phyloP scores from a whole-genome alignment of 2,329 filamentous ascomycete species.

The Emydomyces testavorans region DNA sequence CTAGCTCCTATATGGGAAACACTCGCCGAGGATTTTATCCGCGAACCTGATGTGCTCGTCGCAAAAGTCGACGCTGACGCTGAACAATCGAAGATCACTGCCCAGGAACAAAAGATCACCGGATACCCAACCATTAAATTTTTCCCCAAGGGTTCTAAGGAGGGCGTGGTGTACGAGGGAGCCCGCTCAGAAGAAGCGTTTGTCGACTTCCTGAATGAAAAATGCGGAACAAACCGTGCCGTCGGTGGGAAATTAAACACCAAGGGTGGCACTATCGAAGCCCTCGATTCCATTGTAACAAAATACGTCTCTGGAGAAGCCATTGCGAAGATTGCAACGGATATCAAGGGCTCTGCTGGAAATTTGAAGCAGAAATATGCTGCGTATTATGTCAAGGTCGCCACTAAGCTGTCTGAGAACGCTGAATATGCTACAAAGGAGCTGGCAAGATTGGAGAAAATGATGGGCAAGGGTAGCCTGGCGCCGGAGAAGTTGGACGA shows the following conservation, averaged over 20 bases:
- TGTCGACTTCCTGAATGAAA: slow-evolving; percentile 71
- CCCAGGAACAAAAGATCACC: slow-evolving; percentile 62
- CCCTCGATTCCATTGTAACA: slow-evolving; percentile 62
- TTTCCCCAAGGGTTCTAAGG: slow-evolving; percentile 75
- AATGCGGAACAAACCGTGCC: slow-evolving; percentile 75
- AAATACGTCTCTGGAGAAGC: slow-evolving; percentile 52
- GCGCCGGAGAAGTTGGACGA: slow-evolving; percentile 81
- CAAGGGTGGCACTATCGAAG: slow-evolving; percentile 68
- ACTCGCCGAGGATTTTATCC: slow-evolving; percentile 67
- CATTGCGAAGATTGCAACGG: slow-evolving; percentile 53
- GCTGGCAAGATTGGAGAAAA: slow-evolving; percentile 62
- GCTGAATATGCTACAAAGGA: slow-evolving; percentile 76
- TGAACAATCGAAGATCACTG: slow-evolving; percentile 67
- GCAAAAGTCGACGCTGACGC: slow-evolving; percentile 94
- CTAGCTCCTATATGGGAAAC: slow-evolving; percentile 86
- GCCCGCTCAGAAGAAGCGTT: slow-evolving; percentile 67
- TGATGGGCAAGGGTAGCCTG: slow-evolving; percentile 77
- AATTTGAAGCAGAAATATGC: slow-evolving; percentile 68
- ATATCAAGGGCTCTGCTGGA: slow-evolving; percentile 61
- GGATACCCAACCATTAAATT: slow-evolving; percentile 97
- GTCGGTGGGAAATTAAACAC: slow-evolving; percentile 68
- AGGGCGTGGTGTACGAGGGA: slow-evolving; percentile 59
- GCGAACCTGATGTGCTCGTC: slow-evolving; percentile 67
- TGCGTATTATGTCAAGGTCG: slow-evolving; percentile 86
- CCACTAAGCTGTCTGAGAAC: slow-evolving; percentile 71